phyloP scores from a whole-genome alignment of 2,329 filamentous ascomycete species.

The Amauroascus niger region DNA sequence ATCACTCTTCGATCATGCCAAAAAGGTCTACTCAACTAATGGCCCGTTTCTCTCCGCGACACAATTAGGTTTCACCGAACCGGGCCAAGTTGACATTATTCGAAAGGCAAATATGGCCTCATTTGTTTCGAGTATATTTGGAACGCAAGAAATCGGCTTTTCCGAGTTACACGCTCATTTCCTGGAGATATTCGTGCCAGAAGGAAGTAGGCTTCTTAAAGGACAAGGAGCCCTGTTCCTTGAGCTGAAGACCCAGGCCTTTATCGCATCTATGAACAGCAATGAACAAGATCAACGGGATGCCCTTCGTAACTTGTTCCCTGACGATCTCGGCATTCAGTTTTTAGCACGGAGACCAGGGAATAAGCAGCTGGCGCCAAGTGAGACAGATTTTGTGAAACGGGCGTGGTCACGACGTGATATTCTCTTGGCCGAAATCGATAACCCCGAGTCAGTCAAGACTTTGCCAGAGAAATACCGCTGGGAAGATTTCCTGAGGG shows the following conservation, averaged over 20 bases:
- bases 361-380: conserved; percentile 45
- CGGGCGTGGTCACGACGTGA: conserved; percentile 46
- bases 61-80: conserved; percentile 44
- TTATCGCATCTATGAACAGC: conserved; percentile 52
- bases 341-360: conserved; percentile 48
- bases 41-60: conserved; percentile 47
- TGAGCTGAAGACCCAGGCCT: conserved; percentile 58
- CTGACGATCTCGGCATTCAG: conserved; percentile 45
- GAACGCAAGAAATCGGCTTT: conserved; percentile 55
- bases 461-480: conserved; percentile 50
- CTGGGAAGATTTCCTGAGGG: conserved; percentile 54
- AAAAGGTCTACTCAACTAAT: conserved; percentile 50
- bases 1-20: conserved; percentile 54
- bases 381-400: conserved; percentile 52
- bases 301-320: conserved; percentile 52
- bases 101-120: conserved; percentile 56
- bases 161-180: conserved; percentile 55
- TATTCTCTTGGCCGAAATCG: conserved; percentile 48
- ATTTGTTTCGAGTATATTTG: conserved; percentile 54
- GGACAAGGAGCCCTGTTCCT: conserved; percentile 53
- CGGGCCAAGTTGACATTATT: conserved; percentile 49
- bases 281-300: conserved; percentile 47
- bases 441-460: conserved; percentile 41
- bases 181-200: conserved; percentile 53
- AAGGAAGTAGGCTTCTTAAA: conserved; percentile 49